A percentile compares a stretch with the other conserved stretches of the same genome.
phyloP scores from a whole-genome alignment of 345 rosid species.

The Lepidium aucheri region DNA sequence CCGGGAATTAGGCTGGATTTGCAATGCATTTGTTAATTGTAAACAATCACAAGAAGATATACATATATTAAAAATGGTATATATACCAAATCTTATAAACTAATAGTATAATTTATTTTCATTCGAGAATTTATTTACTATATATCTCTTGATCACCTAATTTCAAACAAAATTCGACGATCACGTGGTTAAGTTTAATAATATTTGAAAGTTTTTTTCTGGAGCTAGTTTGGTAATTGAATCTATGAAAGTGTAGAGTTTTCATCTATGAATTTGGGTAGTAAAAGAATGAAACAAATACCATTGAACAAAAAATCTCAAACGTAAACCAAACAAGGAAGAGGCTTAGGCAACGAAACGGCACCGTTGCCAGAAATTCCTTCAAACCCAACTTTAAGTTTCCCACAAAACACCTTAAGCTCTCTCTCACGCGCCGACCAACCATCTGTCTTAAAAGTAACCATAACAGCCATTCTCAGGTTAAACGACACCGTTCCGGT shows the following conservation, averaged over 20 bases:
- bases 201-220: neutral
- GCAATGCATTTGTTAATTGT: too few relatives aligned
- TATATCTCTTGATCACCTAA: too few relatives aligned
- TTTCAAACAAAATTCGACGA: too few relatives aligned
- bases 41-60: too few relatives aligned
- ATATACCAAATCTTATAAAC: too few relatives aligned
- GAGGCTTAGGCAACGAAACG: conserved; percentile 23
- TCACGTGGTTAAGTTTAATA: too few relatives aligned
- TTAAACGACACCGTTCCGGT: conserved; percentile 29
- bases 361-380: conserved; percentile 22
- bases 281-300: neutral
- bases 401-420: conserved; percentile 30
- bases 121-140: too few relatives aligned
- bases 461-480: conserved; percentile 25
- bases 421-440: conserved; percentile 30
- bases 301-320: neutral
- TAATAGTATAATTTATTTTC: too few relatives aligned
- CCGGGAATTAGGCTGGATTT: too few relatives aligned
- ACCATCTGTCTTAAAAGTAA: conserved; percentile 23
- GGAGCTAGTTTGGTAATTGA: neutral
- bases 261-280: neutral
- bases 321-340: conserved; percentile 28
- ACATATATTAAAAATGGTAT: too few relatives aligned
- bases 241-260: neutral
- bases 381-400: conserved; percentile 20